A percentile compares a stretch with the other conserved stretches of the same genome.
Evolutionary conservation across 1,284 basidiomycete genomes (phyloP).

Genomic region (Ganoderma boninense): DNA sequence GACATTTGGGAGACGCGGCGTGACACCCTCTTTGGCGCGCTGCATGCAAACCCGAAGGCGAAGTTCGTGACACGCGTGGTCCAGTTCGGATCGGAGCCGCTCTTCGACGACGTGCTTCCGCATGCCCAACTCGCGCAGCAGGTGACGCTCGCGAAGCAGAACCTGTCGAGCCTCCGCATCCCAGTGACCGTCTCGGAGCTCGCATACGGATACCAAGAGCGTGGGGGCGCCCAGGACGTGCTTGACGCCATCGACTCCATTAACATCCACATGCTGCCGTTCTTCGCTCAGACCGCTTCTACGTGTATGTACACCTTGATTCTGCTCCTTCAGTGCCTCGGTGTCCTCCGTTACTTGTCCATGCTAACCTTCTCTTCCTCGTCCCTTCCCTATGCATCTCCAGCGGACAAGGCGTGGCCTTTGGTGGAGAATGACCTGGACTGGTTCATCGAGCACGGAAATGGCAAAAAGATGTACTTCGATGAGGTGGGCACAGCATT

Average conservation of each 20-base stretch:
- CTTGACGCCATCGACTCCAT: conserved; percentile 72
- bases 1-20: conserved; percentile 64
- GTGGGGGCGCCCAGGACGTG: conserved; percentile 62
- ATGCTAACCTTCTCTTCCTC: conserved; percentile 9
- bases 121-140: conserved; percentile 62
- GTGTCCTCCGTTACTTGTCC: background rate
- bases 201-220: conserved; percentile 58
- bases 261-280: conserved; percentile 79
- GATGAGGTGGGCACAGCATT: conserved; percentile 55
- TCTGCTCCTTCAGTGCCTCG: background rate
- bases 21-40: conserved; percentile 60
- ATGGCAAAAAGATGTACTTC: conserved; percentile 77
- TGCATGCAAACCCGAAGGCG: conserved; percentile 70
- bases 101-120: conserved; percentile 69
- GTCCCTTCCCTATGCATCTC: background rate
- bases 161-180: conserved; percentile 62
- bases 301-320: conserved; percentile 51
- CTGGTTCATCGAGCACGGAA: conserved; percentile 67
- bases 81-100: conserved; percentile 80
- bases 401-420: conserved; percentile 67
- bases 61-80: conserved; percentile 73
- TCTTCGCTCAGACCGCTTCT: conserved; percentile 68
- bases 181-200: conserved; percentile 71
- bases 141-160: conserved; percentile 58
- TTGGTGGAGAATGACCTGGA: conserved; percentile 65